phyloP scores from a whole-genome alignment of 192 early-diverging fungal genomes.

The Rhizophagus sp. region DNA sequence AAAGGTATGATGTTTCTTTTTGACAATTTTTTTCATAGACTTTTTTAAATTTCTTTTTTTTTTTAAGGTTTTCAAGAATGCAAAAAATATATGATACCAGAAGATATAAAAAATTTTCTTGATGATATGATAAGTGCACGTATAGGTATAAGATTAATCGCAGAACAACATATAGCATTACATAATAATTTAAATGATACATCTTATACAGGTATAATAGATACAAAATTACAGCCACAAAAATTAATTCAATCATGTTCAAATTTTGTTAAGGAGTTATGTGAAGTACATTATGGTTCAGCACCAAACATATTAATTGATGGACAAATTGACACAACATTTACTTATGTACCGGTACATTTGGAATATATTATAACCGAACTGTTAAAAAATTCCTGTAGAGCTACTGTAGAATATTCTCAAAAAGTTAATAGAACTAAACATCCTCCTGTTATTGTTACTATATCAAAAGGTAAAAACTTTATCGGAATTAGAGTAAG shows the following conservation, averaged over 20 bases:
- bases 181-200: conserved; percentile 48
- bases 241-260: conserved; percentile 67
- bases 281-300: conserved; percentile 88
- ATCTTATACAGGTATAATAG: conserved; percentile 78
- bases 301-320: conserved; percentile 71
- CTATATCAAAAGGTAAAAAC: conserved; percentile 73
- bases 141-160: conserved; percentile 89
- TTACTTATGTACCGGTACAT: conserved; percentile 89
- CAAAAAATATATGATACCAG: conserved; percentile 80
- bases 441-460: conserved; percentile 83
- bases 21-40: not conserved
- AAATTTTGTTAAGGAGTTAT: conserved; percentile 79
- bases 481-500: conserved; percentile 84
- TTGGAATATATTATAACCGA: conserved; percentile 94
- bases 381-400: conserved; percentile 83
- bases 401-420: conserved; percentile 82
- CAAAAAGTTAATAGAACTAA: conserved; percentile 48
- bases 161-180: conserved; percentile 86
- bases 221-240: conserved; percentile 71
- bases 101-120: conserved; percentile 71
- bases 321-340: conserved; percentile 64
- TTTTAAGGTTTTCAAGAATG: conserved; percentile 81
- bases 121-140: conserved; percentile 88
- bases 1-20: conserved; percentile 55
- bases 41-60: too few relatives aligned